These are phyloP conservation scores for Boechera retrofracta DNA, from an alignment of 345 rosid species.

Conservation along the genomic window DNA sequence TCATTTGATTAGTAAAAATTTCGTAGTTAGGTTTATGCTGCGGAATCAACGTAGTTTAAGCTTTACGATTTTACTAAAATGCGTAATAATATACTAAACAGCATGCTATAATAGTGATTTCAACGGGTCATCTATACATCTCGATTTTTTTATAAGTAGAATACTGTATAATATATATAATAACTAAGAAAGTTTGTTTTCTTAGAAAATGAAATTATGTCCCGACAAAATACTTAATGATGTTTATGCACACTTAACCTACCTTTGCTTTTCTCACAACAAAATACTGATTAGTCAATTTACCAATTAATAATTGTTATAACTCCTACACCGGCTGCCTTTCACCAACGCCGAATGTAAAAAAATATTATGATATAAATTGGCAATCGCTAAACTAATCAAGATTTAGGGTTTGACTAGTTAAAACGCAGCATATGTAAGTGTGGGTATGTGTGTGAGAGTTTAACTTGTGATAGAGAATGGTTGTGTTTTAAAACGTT, in stretches of 20 bases:
- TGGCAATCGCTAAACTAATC: too few relatives aligned
- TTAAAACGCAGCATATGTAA: too few relatives aligned
- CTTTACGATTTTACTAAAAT: conserved; percentile 1
- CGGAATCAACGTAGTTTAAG: conserved; percentile 40
- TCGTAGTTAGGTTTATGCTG: conserved; percentile 28
- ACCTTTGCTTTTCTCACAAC: conserved; percentile 31
- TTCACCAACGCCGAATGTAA: too few relatives aligned
- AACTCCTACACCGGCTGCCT: not conserved
- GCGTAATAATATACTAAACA: conserved; percentile 21
- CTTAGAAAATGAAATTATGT: conserved; percentile 4
- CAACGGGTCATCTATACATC: conserved; percentile 38
- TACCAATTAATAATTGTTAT: conserved; percentile 31
- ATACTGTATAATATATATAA: not conserved
- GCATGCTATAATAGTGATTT: conserved; percentile 32
- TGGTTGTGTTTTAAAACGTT: too few relatives aligned
- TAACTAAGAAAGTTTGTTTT: not conserved
- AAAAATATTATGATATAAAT: too few relatives aligned
- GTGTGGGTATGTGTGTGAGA: too few relatives aligned
- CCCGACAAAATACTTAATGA: conserved; percentile 46
- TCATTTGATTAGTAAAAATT: not conserved
- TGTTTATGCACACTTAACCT: conserved; percentile 46
- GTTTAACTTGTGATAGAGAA: too few relatives aligned
- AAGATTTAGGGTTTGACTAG: too few relatives aligned
- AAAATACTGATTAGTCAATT: conserved; percentile 30
- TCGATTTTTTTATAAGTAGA: conserved; percentile 21